Evolutionary conservation across 306 rosid genomes (phyloP), one percentile per base, ranked within the genome.

Genomic region (Astragalus glycyphyllos): DNA sequence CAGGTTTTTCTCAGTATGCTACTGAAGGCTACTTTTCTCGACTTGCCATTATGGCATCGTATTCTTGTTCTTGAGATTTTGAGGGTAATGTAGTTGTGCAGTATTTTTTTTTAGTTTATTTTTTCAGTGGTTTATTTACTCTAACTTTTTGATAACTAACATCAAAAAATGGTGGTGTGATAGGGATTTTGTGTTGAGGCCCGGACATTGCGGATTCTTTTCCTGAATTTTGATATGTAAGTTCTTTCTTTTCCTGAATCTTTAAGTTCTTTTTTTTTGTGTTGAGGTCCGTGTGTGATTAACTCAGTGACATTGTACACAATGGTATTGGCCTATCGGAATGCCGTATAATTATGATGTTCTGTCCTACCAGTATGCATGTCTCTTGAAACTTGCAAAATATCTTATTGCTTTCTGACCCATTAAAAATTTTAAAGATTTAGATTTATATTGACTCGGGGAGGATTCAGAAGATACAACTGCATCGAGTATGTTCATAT

Each of bases 1-100:
- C 92, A 93, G 98, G 98, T 93, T 80, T 93, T 93, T 76, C 98
- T 93, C 68, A 93, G 98, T 80, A 93, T 93, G 97, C 71, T 93
- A 83, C 78, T 93, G 88, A 93, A 90, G 92, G 90, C 78, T 65
- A 90, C 96, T 57, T 90, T 88, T 86, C 97, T 93, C 74, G 97
- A 93, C 77, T 83, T 93, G 79, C 98, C 98, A 59, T 79, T 93
- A 78, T 93, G 98, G 98, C 98, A 93, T 78, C 96, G 97, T 75
- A 93, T 93, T 84, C 98, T 93, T 80, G 97, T 93, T 83, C 98
- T 93, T 59, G 98, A 93, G 86, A 87, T 90, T 79, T 78, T 93
- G 82, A 87, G 97, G 98, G 98, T 93, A 93, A 88, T 54, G 58
- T 79, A 32, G 29, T 56, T 60, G 16, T 77, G 71, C 68, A 45